phyloP scores from a whole-genome alignment of 768 basidiomycete species.

The Glaciozyma antarctica region DNA sequence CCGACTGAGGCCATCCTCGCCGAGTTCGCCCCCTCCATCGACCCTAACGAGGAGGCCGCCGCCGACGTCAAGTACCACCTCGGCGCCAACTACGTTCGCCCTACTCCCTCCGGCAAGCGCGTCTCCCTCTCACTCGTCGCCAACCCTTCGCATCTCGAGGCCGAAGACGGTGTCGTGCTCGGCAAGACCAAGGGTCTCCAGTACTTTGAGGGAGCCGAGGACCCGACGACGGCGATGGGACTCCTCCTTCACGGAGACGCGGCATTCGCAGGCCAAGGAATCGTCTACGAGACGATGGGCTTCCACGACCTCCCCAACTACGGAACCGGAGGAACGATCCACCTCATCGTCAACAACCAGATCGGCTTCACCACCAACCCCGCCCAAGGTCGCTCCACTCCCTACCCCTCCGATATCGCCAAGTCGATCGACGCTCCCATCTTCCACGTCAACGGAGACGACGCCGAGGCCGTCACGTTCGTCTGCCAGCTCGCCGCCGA shows the following conservation, averaged over 20 bases:
- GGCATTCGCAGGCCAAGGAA: slow-evolving; percentile 94
- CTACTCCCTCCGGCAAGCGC: slow-evolving; percentile 95
- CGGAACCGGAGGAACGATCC: slow-evolving; percentile 95
- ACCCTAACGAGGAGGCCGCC: slow-evolving; percentile 65
- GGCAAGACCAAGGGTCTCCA: slow-evolving; percentile 98
- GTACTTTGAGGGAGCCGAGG: slow-evolving; percentile 71
- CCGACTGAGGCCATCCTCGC: slow-evolving; percentile 96
- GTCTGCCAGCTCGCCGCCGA: slow-evolving; percentile 97
- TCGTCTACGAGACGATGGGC: slow-evolving; percentile 99
- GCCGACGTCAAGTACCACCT: slow-evolving; percentile 99
- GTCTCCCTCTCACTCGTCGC: slow-evolving; percentile 95
- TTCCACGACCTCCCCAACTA: slow-evolving; percentile 91
- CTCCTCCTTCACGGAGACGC: slow-evolving; percentile 96
- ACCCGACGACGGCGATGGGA: slow-evolving; percentile 66
- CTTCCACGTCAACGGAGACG: slow-evolving; percentile 98
- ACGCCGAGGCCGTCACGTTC: slow-evolving; percentile 95
- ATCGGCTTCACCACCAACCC: slow-evolving; percentile 99
- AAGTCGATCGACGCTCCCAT: slow-evolving; percentile 97
- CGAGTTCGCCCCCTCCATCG: slow-evolving; percentile 72
- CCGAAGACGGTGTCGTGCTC: slow-evolving; percentile 94
- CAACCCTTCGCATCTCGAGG: slow-evolving; percentile 96
- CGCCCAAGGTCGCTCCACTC: slow-evolving; percentile 90
- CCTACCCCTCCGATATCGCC: slow-evolving; percentile 95
- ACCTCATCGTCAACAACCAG: slow-evolving; percentile 97
- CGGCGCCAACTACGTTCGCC: slow-evolving; percentile 95